Conservation (phyloP, 306 rosid species). For the Luffa aegyptiaca region DNA sequence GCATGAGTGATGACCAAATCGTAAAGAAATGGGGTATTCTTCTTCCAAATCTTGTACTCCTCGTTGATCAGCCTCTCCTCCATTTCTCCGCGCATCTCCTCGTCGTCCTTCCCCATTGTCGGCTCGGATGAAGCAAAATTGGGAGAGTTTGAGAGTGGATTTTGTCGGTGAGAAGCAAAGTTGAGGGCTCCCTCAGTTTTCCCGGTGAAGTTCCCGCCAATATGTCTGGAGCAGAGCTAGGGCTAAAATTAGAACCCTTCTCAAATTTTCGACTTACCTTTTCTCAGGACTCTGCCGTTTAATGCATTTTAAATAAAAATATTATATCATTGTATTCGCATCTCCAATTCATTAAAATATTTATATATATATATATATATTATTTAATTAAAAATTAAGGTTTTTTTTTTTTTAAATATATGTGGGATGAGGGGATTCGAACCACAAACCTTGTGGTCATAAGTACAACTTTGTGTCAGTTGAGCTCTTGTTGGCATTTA, state of each 20-base stretch:
- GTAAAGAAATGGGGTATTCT: slow-evolving; percentile 90
- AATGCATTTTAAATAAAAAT: background rate
- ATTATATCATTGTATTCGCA: background rate
- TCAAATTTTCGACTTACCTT: background rate
- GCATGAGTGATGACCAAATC: slow-evolving; percentile 95
- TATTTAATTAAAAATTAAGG: too few species aligned
- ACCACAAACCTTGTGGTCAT: too few species aligned
- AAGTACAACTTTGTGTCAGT: too few species aligned
- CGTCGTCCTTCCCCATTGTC: slow-evolving; percentile 89
- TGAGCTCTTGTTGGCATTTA: too few species aligned
- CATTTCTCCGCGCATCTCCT: slow-evolving; percentile 92
- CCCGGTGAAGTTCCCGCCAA: slow-evolving; percentile 9
- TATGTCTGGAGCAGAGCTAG: background rate
- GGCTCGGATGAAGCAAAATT: background rate
- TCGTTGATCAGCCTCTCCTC: slow-evolving; percentile 91
- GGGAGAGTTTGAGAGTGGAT: background rate
- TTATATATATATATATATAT: too few species aligned
- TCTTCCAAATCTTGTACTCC: slow-evolving; percentile 99
- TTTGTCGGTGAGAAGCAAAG: background rate
- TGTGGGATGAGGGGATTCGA: too few species aligned
- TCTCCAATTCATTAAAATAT: background rate
- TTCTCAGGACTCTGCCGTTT: background rate
- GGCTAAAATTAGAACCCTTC: background rate
- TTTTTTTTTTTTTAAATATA: too few species aligned
- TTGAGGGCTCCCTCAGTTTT: background rate